Percentiles rank a stretch among this genome's conserved stretches.
phyloP scores from a whole-genome alignment of 441 rosid genomes.

The Aleurites moluccanus region DNA sequence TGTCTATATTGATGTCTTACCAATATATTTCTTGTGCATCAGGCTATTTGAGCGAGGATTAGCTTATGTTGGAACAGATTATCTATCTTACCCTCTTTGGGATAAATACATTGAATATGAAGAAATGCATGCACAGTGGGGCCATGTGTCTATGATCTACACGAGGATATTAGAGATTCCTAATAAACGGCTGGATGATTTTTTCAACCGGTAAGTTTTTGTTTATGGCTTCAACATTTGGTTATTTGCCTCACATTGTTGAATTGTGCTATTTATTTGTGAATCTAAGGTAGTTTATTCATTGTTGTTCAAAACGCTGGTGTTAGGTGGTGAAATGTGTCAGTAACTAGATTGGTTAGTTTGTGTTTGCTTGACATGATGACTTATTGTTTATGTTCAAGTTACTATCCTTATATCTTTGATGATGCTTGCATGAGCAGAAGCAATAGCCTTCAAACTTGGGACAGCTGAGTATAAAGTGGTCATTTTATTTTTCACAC shows the following conservation, averaged over 20 bases:
- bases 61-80: slow-evolving; percentile 91
- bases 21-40: slow-evolving; percentile 37
- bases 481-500: background rate
- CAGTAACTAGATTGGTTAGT: background rate
- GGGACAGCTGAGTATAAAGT: background rate
- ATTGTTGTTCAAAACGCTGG: no score
- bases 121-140: slow-evolving; percentile 89
- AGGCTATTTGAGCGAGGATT: slow-evolving; percentile 95
- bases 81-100: slow-evolving; percentile 79
- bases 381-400: background rate
- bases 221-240: background rate
- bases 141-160: slow-evolving; percentile 70
- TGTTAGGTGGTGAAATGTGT: slow-evolving; percentile 3
- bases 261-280: background rate
- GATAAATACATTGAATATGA: slow-evolving; percentile 95
- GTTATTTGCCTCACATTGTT: background rate
- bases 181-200: slow-evolving; percentile 78
- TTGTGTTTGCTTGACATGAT: background rate
- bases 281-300: background rate
- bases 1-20: slow-evolving; percentile 27
- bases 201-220: slow-evolving; percentile 56
- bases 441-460: background rate
- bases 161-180: slow-evolving; percentile 86
- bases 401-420: background rate
- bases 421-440: slow-evolving; percentile 1